Evolutionary conservation across 2,329 filamentous ascomycete species (phyloP).

Genomic region (Botrytis fabae): DNA sequence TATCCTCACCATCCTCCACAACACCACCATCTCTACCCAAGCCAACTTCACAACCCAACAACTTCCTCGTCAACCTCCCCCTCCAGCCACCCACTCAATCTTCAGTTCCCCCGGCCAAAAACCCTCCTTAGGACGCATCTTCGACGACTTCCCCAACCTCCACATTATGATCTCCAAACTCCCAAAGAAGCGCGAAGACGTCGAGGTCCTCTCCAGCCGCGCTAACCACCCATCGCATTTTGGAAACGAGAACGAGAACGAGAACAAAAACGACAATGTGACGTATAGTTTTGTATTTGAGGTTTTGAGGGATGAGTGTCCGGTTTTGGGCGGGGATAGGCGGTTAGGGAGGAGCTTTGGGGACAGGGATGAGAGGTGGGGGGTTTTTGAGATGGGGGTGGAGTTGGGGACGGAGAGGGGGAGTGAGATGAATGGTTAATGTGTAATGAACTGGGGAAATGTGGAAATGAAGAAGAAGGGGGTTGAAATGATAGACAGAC

Average conservation of each 20-base stretch:
- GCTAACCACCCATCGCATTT: not conserved
- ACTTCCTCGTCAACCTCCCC: slow-evolving; percentile 4
- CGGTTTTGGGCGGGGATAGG: slow-evolving; percentile 21
- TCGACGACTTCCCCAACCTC: slow-evolving; percentile 55
- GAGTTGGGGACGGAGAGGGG: slow-evolving; percentile 44
- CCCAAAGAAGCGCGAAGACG: slow-evolving; percentile 46
- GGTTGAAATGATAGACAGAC: not conserved
- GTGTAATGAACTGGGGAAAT: not conserved
- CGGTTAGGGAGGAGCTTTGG: slow-evolving; percentile 35
- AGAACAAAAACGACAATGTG: slow-evolving; percentile 16
- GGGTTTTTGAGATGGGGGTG: slow-evolving; percentile 46
- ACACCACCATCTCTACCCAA: slow-evolving; percentile 45
- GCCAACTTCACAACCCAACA: not conserved
- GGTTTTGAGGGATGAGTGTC: slow-evolving; percentile 39
- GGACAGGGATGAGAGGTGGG: slow-evolving; percentile 56
- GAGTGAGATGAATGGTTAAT: slow-evolving; percentile 36
- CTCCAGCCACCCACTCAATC: slow-evolving; percentile 26
- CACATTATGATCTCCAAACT: slow-evolving; percentile 54
- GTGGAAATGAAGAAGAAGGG: not conserved
- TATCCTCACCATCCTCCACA: slow-evolving; percentile 56
- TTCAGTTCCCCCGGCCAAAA: slow-evolving; percentile 32
- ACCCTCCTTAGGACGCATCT: slow-evolving; percentile 50
- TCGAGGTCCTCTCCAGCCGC: slow-evolving; percentile 40
- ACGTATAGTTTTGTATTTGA: slow-evolving; percentile 32
- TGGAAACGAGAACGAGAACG: slow-evolving; percentile 19